These are phyloP conservation scores for Ambispora gerdemannii DNA, from an alignment of 192 early-diverging fungal species.

Conservation along the genomic window DNA sequence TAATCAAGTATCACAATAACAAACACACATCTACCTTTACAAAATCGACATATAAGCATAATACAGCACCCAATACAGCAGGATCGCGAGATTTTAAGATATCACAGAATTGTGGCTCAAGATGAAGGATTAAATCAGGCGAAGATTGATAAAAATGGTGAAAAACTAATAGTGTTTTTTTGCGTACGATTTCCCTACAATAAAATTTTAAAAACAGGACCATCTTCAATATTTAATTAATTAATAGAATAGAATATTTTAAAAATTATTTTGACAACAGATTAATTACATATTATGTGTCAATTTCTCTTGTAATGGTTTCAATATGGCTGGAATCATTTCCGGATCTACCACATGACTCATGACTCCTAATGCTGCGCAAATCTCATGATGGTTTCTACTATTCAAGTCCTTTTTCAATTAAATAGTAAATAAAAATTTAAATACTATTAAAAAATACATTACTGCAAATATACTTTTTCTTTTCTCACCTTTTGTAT, in stretches of 20 bases:
- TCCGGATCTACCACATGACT: no score
- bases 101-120: constrained; percentile 39
- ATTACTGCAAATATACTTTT: background rate
- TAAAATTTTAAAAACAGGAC: no score
- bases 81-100: constrained; percentile 46
- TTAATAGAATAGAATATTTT: no score
- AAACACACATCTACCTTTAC: constrained; percentile 41
- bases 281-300: no score
- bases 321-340: no score
- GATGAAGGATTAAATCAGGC: constrained; percentile 34
- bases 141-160: constrained; percentile 40
- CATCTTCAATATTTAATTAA: no score
- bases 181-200: constrained; percentile 53
- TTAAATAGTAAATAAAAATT: constrained; percentile 16
- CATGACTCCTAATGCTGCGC: constrained; percentile 49
- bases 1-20: no score
- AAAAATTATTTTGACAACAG: no score
- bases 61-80: constrained; percentile 45
- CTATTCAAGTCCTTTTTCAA: constrained; percentile 50
- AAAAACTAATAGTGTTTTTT: constrained; percentile 46
- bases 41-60: constrained; percentile 36
- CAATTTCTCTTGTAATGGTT: no score
- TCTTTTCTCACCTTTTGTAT: constrained; percentile 45
- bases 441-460: background rate
- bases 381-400: constrained; percentile 46